Evolutionary conservation across 352 stramenopile genomes (phyloP), one percentile per base, ranked within the genome.

Genomic region (Achlya hypogyna): DNA sequence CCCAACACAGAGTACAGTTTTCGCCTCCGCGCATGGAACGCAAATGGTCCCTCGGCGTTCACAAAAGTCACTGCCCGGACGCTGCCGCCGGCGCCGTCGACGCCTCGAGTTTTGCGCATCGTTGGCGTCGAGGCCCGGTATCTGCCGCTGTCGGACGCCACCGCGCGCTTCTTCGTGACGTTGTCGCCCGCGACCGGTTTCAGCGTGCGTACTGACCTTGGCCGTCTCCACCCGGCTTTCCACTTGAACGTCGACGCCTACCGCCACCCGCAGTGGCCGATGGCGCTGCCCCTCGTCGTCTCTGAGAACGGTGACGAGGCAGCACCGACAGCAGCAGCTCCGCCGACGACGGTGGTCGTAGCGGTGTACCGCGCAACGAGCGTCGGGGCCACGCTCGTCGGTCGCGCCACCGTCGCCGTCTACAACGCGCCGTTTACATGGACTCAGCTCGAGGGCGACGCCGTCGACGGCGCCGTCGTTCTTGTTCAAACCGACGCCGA

Each of bases 1-100:
- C 59, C 59, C 9, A 53, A 66, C 22, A 66, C 59, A 6, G 59
- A 66, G 16, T 66, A 56, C 29, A 52, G 29, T 9, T 35, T 66
- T 20, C 59, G 59, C 22, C n/a, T 66, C 1, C 59, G 59, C 2
- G 59, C 38, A 1, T 51, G 47, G 38, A 66, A 66, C 38, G 38
- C 12, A 9, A 66, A 66, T 38, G 59, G 59, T 3, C 16, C 42
- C 4, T 66, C 59, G 3, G 2, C 59, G 5, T 56, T 43, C 31
- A 27, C 18, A 9, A 66, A 66, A 54, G 23, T 20, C 3, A 28
- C 35, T 5, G 38, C 38, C 16, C 59, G 59, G 16, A 66, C 59
- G 5, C 38, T 45, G 38, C 38, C 38, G 4, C 12, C 38, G 38
- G n/a, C 38, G 38, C n/a, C 38, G 38, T 3, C 38, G 38, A n/a